These are phyloP conservation scores for Penicillium coprophilum DNA, from an alignment of 495 filamentous ascomycete genomes.

Conservation along the genomic window DNA sequence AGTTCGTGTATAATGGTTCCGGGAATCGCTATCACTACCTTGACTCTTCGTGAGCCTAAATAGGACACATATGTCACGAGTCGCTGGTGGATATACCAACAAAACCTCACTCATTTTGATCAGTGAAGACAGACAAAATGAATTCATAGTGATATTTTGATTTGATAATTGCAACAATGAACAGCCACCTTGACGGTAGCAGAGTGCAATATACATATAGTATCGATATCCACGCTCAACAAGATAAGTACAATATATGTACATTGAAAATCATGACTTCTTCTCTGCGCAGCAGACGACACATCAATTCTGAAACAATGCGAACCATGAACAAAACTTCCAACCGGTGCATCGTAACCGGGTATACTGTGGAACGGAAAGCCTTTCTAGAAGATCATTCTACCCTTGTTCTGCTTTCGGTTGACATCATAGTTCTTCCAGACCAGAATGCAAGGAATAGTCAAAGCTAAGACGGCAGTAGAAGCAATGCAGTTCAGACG, in stretches of 20 bases:
- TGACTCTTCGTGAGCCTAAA: no score
- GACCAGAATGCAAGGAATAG: constrained; percentile 38
- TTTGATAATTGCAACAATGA: not conserved
- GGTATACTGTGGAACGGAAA: constrained; percentile 5
- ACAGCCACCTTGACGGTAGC: not conserved
- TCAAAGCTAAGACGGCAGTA: constrained; percentile 37
- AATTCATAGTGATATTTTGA: not conserved
- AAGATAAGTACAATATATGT: constrained; percentile 1
- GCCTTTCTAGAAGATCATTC: constrained; percentile 24
- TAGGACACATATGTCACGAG: no score
- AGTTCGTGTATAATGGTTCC: no score
- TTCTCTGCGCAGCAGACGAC: not conserved
- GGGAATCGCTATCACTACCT: no score
- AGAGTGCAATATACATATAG: not conserved
- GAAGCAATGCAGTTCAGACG: constrained; percentile 56
- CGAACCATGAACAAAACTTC: not conserved
- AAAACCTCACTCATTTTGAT: no score
- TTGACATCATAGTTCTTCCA: constrained; percentile 50
- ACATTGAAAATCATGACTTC: not conserved
- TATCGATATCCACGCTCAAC: not conserved
- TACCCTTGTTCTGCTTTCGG: constrained; percentile 50
- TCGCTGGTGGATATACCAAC: no score
- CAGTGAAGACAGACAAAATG: not conserved
- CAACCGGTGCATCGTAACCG: not conserved
- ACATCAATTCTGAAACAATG: not conserved